phyloP scores from a whole-genome alignment of 2,329 filamentous ascomycete species.

The Herpotrichia juniperi region DNA sequence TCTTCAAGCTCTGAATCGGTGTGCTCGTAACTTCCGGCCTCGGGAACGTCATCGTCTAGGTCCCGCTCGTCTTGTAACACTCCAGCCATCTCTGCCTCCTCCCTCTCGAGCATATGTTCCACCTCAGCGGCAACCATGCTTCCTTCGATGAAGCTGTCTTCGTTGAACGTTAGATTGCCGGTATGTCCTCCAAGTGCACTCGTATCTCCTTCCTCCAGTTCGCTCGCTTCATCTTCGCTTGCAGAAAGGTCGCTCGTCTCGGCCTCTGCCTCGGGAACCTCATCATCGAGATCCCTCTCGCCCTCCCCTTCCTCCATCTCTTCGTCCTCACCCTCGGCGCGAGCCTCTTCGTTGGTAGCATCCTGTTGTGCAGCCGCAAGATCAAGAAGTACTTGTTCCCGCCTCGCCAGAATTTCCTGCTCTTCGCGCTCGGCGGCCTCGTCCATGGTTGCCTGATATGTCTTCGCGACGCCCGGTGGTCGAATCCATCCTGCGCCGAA shows the following conservation, averaged over 20 bases:
- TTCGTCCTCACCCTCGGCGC: conserved; percentile 49
- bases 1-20: conserved; percentile 60
- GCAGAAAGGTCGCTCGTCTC: conserved; percentile 45
- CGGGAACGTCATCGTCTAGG: conserved; percentile 58
- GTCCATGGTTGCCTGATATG: conserved; percentile 86
- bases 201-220: conserved; percentile 50
- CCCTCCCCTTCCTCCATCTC: conserved; percentile 43
- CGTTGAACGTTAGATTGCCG: conserved; percentile 59
- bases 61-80: conserved; percentile 56
- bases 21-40: conserved; percentile 60
- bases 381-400: conserved; percentile 75
- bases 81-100: conserved; percentile 55
- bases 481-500: conserved; percentile 92
- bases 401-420: conserved; percentile 73
- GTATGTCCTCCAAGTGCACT: conserved; percentile 55
- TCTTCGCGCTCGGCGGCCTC: conserved; percentile 89
- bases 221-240: conserved; percentile 31
- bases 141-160: conserved; percentile 55
- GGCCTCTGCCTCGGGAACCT: conserved; percentile 45
- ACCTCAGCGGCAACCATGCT: conserved; percentile 48
- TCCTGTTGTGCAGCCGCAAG: conserved; percentile 66
- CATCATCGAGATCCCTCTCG: conserved; percentile 49
- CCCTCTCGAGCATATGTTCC: conserved; percentile 48
- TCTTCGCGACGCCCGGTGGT: conserved; percentile 86
- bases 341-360: conserved; percentile 43